phyloP scores from a whole-genome alignment of 2,329 filamentous ascomycete genomes.

The Neofusicoccum umdonicola region DNA sequence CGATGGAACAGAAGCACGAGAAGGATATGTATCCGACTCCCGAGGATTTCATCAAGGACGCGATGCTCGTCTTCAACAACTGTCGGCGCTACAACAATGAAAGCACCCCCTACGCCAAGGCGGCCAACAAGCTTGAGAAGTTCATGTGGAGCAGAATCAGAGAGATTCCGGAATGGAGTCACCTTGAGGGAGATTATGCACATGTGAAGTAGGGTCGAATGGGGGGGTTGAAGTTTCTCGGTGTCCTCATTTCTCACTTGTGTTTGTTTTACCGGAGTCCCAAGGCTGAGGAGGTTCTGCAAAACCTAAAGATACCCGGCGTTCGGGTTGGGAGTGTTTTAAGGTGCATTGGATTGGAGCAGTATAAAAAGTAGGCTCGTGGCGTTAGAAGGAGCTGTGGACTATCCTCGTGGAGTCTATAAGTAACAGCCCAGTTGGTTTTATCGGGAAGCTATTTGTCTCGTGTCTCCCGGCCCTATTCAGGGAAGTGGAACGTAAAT shows the following conservation, averaged over 20 bases:
- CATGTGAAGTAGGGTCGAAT: constrained; percentile 3
- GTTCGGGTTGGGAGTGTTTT: neutral
- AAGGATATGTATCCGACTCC: constrained; percentile 87
- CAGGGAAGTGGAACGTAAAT: no score
- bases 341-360: neutral
- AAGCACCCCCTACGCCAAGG: constrained; percentile 91
- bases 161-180: constrained; percentile 82
- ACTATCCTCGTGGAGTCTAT: no score
- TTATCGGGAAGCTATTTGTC: no score
- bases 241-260: neutral
- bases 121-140: constrained; percentile 87
- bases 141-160: constrained; percentile 94
- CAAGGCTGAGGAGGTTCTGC: neutral
- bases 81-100: constrained; percentile 97
- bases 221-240: no score
- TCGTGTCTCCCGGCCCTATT: no score
- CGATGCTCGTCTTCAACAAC: constrained; percentile 87
- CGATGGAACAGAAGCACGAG: constrained; percentile 94
- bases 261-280: neutral
- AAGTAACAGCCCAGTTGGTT: no score
- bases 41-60: constrained; percentile 89
- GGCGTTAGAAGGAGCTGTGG: neutral
- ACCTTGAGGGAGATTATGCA: constrained; percentile 29
- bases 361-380: neutral
- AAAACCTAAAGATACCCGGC: constrained; percentile 3